A percentile compares a stretch with the other conserved stretches of the same genome.
Conservation (phyloP, 768 basidiomycete genomes). For the Daedaleopsis nitida region DNA sequence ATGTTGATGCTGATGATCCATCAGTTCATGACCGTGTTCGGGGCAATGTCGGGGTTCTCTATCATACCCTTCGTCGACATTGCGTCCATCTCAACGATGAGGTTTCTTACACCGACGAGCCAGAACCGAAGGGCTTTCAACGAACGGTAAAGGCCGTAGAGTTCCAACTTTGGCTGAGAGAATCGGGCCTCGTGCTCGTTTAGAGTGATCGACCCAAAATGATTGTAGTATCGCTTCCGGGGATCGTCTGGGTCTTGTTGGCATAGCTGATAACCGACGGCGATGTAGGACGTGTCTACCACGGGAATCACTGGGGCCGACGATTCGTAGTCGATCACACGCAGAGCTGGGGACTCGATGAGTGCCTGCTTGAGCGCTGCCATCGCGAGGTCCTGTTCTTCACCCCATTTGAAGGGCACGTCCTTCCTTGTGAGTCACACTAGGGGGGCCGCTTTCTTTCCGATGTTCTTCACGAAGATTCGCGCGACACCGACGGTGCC, state of each 20-base stretch:
- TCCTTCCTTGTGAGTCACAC: slow-evolving; percentile 22
- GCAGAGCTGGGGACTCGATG: slow-evolving; percentile 8
- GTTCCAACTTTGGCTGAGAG: slow-evolving; percentile 30
- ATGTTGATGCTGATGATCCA: no score
- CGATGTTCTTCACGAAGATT: slow-evolving; percentile 26
- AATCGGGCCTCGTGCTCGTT: background rate
- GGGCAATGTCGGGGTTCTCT: slow-evolving; percentile 39
- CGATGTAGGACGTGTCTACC: slow-evolving; percentile 23
- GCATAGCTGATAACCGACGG: slow-evolving; percentile 26
- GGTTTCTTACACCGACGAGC: slow-evolving; percentile 19
- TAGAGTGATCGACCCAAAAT: slow-evolving; percentile 30
- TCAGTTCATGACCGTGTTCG: slow-evolving; percentile 39
- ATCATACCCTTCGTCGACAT: slow-evolving; percentile 41
- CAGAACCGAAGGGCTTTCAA: slow-evolving; percentile 1
- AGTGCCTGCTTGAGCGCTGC: slow-evolving; percentile 20
- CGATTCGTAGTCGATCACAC: slow-evolving; percentile 23
- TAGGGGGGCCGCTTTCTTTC: slow-evolving; percentile 14
- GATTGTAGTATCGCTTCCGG: slow-evolving; percentile 24
- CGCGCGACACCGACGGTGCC: slow-evolving; percentile 22
- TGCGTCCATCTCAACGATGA: slow-evolving; percentile 40
- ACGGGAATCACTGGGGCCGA: slow-evolving; percentile 20
- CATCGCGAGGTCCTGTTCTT: slow-evolving; percentile 11
- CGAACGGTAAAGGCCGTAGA: slow-evolving; percentile 24
- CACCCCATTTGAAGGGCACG: slow-evolving; percentile 16
- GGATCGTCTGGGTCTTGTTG: slow-evolving; percentile 23